These are phyloP conservation scores for Agrocybe praecox DNA, from an alignment of 768 basidiomycete genomes.

Conservation along the genomic window DNA sequence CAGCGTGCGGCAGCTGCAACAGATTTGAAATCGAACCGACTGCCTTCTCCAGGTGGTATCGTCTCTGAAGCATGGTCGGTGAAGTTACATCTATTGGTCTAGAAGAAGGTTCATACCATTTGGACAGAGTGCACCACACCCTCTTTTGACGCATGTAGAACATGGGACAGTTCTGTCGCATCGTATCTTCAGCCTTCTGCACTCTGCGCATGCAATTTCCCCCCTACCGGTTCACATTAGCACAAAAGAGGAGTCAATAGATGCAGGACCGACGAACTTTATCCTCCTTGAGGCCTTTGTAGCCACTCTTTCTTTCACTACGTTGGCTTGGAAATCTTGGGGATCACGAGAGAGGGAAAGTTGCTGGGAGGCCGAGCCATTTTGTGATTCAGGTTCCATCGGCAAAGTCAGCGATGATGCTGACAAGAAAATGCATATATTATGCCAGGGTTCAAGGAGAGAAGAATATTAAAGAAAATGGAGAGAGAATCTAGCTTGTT, in stretches of 20 bases:
- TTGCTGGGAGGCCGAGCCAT: conserved; percentile 1
- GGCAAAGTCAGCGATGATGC: not conserved
- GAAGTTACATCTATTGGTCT: not conserved
- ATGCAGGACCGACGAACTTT: conserved; percentile 26
- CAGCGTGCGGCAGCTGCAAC: not conserved
- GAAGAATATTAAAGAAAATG: conserved; percentile 9
- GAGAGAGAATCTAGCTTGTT: conserved; percentile 9
- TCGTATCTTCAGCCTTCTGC: conserved; percentile 44
- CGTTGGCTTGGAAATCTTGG: conserved; percentile 5
- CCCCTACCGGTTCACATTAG: conserved; percentile 25
- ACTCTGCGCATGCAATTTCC: conserved; percentile 47
- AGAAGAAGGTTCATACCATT: conserved; percentile 38
- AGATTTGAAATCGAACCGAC: conserved; percentile 35
- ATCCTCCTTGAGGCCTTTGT: conserved; percentile 42
- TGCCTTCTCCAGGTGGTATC: conserved; percentile 57
- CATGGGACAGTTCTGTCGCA: conserved; percentile 44
- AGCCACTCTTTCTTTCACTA: conserved; percentile 18
- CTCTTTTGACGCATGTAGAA: conserved; percentile 53
- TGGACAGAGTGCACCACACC: conserved; percentile 52
- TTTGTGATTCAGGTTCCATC: conserved; percentile 6
- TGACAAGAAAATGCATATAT: not conserved
- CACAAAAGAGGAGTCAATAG: not conserved
- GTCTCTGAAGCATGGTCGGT: conserved; percentile 34
- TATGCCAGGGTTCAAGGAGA: not conserved
- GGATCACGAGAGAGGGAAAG: not conserved